Evolutionary conservation across 2,329 filamentous ascomycete genomes (phyloP), one percentile per base, ranked within the genome.

Genomic region (Capronia americana): DNA sequence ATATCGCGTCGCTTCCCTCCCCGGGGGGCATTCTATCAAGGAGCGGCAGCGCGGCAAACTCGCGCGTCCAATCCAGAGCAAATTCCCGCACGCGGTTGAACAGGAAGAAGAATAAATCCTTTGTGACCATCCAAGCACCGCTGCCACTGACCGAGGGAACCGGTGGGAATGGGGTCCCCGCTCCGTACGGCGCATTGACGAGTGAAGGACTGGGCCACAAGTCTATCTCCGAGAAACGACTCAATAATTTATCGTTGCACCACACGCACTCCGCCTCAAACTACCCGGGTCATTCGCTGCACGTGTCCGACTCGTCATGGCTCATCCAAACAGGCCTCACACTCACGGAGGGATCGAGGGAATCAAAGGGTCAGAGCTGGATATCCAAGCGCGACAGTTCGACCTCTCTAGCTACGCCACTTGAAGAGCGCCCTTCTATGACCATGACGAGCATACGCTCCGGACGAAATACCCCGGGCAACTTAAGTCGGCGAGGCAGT

Each of bases 351-450:
- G 82, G 86, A 23, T 83, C 85, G 4, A 79, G 86, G 44, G 86
- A 88, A 70, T 82, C 83, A 64, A 88, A 88, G 70, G 87, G 87
- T n/a, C 86, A 88, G 72, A 83, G 83, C 63, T 88, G 86, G 86
- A 79, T 88, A 2, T 79, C 80, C 2, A 83, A 86, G 59, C 79
- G 85, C 28, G 83, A 85, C 68, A 86, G 82, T 67, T 84, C 82
- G 0, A 88, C 86, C 0, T 84, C 81, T 54, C 77, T 88, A 38
- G 67, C 65, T 23, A 65, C 64, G 20, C 69, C 70, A 17, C 30
- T 64, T 2, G 68, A 72, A 8, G 66, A 67, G 2, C 80, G 65
- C 38, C 46, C 51, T 12, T 41, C 58, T 12, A 53, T 63, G 28
- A 8, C 23, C 23, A 17, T 51, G 8, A 2, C 48, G 20, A 20